Base-by-base conservation (phyloP, 1,284 basidiomycete genomes). In the Chiua sp. region DNA sequence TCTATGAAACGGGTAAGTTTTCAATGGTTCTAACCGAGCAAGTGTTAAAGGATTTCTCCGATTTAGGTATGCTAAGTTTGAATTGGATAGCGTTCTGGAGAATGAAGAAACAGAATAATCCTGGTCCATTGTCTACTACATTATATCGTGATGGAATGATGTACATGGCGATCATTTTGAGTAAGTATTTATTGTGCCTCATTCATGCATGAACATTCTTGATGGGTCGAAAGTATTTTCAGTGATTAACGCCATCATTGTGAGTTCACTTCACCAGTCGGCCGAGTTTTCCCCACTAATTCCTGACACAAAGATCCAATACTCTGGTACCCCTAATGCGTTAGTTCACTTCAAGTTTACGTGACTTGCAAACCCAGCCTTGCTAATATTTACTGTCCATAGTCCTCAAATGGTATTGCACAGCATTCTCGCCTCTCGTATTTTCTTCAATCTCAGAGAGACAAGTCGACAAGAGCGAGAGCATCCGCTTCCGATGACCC, bases 391-490 rank as follows among this genome's bases (percentile, higher is more conserved):
- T 13, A 39, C 15, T 46, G 22, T 49, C 48, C n/a, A 12, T 13
- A 69, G 68, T 37, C 68, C 66, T 33, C 68, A 72, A 37, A 50
- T 72, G 54, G 68, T 63, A 39, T 59, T 59, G 48, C 68, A 72
- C 33, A 69, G 63, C 23, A 63, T 69, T 35, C 63, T 69, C 54
- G 63, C 70, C 1, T 70, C 70, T 22, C 68, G 68, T 12, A 66
- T 69, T 32, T 69, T 72, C 53, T 69, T 69, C 32, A 70, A 72
- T 51, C 66, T 69, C 23, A 61, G 66, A 50, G 65, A 71, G 49
- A 69, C 66, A 11, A 50, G 32, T 23, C 59, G 20, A 39, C 50
- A 22, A 55, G 60, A 63, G 42, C 49, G 59, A 56, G 18, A 18
- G 7, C 20, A 15, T 8, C 20, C 55, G 6, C n/a, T 48, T 30